Base-by-base conservation (phyloP, 1,284 basidiomycete genomes). In the Singerocomus inundabilis region DNA sequence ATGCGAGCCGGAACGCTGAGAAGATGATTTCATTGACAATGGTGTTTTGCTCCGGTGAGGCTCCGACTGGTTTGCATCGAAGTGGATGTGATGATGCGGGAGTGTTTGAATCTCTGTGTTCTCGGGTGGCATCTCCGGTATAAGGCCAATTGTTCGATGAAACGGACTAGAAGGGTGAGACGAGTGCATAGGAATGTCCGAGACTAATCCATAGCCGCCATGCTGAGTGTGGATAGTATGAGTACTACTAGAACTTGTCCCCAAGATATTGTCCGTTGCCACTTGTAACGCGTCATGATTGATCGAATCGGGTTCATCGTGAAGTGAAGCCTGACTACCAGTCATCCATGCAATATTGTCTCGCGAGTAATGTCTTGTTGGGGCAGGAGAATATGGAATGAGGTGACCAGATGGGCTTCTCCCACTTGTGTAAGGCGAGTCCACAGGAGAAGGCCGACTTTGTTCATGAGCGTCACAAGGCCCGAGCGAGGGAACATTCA, bases 331-430 rank as follows among this genome's bases (percentile, higher is more conserved):
- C 39, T 46, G 61, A 31, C 53, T 53, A 25, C 48, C 42, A 16
- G 29, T 9, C n/a, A 53, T 48, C 51, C 44, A 54, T n/a, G 49
- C 6, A 4, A 49, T 30, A 32, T 25, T 1, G 10, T 51, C 44
- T 46, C 37, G 51, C 1, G 59, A 58, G 36, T 44, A 30, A 24
- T 37, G 52, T 30, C 54, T 61, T 42, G 48, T 37, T 16, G 48
- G 48, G 30, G 26, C 5, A 12, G 53, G 57, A 15, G 63, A 41
- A 32, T 41, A 34, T 16, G 59, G 57, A 4, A 30, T 5, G 21
- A 68, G 62, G 21, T 65, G 62, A 28, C 61, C 63, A 36, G 62
- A 63, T 13, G 48, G 50, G 11, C 64, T 60, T 40, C 61, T 61
- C 33, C 39, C 36, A 43, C 13, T 54, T 12, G 29, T 52, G 6